Base-by-base conservation (phyloP, 768 basidiomycete species). In the Lactarius deliciosus region DNA sequence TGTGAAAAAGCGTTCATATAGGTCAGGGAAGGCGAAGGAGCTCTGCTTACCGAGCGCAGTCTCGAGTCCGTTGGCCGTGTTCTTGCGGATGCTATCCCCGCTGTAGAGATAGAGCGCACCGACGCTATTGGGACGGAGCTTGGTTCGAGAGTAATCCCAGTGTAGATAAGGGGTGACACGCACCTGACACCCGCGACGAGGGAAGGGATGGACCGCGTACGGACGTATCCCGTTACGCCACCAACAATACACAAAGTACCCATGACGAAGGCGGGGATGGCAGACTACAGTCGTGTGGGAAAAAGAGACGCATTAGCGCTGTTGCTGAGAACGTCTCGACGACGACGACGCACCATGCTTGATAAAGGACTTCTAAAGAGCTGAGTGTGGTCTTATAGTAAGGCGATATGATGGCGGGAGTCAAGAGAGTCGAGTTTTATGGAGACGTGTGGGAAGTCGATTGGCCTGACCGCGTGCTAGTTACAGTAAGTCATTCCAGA, bases 151-250 rank as follows among this genome's bases (percentile, higher is more conserved):
- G 20, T 71, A 16, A 40, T 40, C 38, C 13, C 54, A 30, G 6
- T 28, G 2, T 3, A 11, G 4, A 43, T 40, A 11, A 1, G 16
- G 22, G 22, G 41, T 36, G 20, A 36, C 18, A 75, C 86, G 53
- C 71, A 93, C 91, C 88, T 81, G 54, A 92, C 83, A 45, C 92
- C 92, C 64, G 92, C 92, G 22, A 94, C 85, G 50, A 94, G 75
- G 15, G 93, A 94, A 7, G 92, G 93, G 36, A 94, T 79, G 38
- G 91, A 94, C 28, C 87, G 84, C 66, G 87, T 90, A 70, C 84
- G 81, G 8, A 79, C 84, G 68, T 85, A 92, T 36, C 90, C 92
- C 53, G 87, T 85, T 50, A 90, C 64, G 28, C 92, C 92, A 15
- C 92, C 92, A 50, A 89, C 80, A 69, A 92, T 79, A 75, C 91